Evolutionary conservation across 208 protist genomes (phyloP), one percentile per base, ranked within the genome.

Genomic region (Baffinella frigidus): DNA sequence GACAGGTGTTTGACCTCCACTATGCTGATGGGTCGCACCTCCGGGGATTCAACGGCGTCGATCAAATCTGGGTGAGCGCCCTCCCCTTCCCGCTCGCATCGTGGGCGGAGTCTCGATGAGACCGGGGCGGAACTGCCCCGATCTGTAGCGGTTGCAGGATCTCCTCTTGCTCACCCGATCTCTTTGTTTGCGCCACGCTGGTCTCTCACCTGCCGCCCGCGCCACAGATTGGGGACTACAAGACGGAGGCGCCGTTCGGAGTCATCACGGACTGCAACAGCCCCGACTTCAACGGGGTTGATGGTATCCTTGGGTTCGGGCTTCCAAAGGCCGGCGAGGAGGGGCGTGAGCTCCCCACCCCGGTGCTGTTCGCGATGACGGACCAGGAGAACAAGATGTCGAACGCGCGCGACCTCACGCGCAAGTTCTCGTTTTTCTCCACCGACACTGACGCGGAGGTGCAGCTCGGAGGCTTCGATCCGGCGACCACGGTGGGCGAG

Each of bases 381-480:
- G 89, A 92, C 68, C 11, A 41, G 41, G 68, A 92, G 43, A 74
- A 74, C 68, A 92, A 81, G 68, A 73, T 73, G 56, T 92, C 89
- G 2, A 92, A 92, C 68, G 89, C 89, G 4, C 1, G 68, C 4
- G 43, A 92, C 35, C 61, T 92, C 9, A 45, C 36, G 61, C 64
- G 89, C 33, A 92, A 92, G 68, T 92, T 92, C 72, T 92, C 89
- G 4, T 92, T 92, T 43, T 92, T 92, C 44, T 92, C 89, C 36
- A 92, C 89, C 17, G 67, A 92, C 61, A 74, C 38, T 1, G 83
- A 67, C 41, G 89, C 89, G 2, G 89, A 92, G 89, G 67, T 92
- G 64, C 89, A 92, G 89, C 39, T 92, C 38, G 89, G 89, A 10
- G 89, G 89, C 10, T 92, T 81, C 38, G 89, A 92, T 44, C 89